phyloP scores from a whole-genome alignment of 2,329 filamentous ascomycete genomes.

The Sarocladiaceae sp. region DNA sequence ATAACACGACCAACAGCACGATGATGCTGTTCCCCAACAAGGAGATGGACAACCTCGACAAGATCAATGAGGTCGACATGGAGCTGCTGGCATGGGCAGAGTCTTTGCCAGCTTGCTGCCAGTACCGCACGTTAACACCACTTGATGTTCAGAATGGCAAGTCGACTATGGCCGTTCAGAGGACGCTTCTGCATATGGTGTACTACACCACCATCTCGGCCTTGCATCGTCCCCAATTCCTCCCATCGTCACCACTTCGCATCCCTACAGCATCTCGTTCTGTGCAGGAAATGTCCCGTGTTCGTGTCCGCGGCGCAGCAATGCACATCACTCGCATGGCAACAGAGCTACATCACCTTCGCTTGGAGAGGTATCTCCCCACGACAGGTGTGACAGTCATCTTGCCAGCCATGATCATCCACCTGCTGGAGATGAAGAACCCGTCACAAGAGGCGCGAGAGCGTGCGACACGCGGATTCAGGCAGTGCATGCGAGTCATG shows the following conservation, averaged over 20 bases:
- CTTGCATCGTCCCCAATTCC: constrained; percentile 82
- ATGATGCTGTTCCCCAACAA: constrained; percentile 94
- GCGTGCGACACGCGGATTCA: constrained; percentile 72
- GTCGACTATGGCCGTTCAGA: constrained; percentile 60
- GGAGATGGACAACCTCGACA: constrained; percentile 70
- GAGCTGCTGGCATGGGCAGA: constrained; percentile 74
- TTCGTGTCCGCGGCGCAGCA: constrained; percentile 77
- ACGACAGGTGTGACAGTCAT: constrained; percentile 89
- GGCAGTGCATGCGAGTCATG: constrained; percentile 88
- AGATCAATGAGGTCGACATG: constrained; percentile 71
- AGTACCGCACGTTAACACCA: constrained; percentile 52
- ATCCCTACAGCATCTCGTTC: constrained; percentile 53
- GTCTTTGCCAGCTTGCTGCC: constrained; percentile 63
- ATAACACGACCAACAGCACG: constrained; percentile 65
- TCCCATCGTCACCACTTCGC: constrained; percentile 61
- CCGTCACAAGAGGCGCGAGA: constrained; percentile 63
- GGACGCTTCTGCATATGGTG: constrained; percentile 86
- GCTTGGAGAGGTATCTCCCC: constrained; percentile 73
- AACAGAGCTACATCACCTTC: constrained; percentile 63
- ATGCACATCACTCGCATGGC: constrained; percentile 81
- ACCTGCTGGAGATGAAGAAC: constrained; percentile 87
- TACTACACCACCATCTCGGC: constrained; percentile 90
- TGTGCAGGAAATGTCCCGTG: constrained; percentile 74
- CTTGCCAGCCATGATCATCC: constrained; percentile 87
- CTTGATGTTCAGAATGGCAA: constrained; percentile 54